phyloP scores from a whole-genome alignment of 2,329 filamentous ascomycete species.

The Cercospora citrullina region DNA sequence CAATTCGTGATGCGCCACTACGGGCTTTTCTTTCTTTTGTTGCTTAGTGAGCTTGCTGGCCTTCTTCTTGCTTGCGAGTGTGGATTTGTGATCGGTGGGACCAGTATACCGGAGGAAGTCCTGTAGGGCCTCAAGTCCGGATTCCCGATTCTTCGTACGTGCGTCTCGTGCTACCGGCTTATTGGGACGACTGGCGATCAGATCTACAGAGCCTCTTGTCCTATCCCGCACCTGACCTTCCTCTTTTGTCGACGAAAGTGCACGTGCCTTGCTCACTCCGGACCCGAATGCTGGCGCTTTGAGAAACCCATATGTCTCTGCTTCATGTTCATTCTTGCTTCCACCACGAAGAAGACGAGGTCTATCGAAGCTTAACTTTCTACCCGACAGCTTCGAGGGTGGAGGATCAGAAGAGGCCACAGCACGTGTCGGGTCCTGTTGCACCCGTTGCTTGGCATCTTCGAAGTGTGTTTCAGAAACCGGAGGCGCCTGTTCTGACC shows the following conservation, averaged over 20 bases:
- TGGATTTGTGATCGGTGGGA: neutral
- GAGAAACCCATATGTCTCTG: slow-evolving; percentile 21
- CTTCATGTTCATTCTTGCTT: slow-evolving; percentile 29
- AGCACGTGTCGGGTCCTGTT: slow-evolving; percentile 4
- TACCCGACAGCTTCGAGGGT: neutral
- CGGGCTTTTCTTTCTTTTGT: slow-evolving; percentile 14
- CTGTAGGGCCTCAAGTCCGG: slow-evolving; percentile 2
- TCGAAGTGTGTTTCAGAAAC: slow-evolving; percentile 1
- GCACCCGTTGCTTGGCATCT: neutral
- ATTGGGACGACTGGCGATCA: neutral
- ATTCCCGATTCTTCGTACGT: slow-evolving; percentile 9
- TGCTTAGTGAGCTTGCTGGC: slow-evolving; percentile 9
- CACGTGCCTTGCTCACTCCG: neutral
- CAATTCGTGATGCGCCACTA: slow-evolving; percentile 1
- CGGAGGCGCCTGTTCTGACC: neutral
- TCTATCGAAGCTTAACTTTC: slow-evolving; percentile 7
- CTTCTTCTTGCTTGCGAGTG: neutral
- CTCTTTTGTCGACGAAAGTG: slow-evolving; percentile 1
- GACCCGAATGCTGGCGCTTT: neutral
- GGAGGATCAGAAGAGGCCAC: neutral
- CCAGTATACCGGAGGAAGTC: slow-evolving; percentile 8
- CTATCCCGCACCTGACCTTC: neutral
- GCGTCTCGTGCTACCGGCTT: slow-evolving; percentile 7
- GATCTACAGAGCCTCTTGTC: neutral
- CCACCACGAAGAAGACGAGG: slow-evolving; percentile 21